These are phyloP conservation scores for Neurospora sp. DNA, from an alignment of 495 filamentous ascomycete species.

Conservation along the genomic window DNA sequence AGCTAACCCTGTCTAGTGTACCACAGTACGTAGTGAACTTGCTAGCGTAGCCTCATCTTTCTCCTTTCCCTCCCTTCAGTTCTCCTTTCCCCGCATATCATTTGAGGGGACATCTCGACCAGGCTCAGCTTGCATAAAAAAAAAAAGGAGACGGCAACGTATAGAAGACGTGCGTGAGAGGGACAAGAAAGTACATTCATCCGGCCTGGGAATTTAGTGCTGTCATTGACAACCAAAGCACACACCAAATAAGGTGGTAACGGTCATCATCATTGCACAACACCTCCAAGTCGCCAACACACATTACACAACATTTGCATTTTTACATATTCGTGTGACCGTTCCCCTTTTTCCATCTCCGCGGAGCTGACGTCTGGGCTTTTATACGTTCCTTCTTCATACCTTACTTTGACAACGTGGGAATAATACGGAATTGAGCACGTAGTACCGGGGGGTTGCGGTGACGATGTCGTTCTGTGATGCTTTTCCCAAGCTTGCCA, in stretches of 20 bases:
- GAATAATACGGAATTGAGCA: neutral
- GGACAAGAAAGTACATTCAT: neutral
- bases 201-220: neutral
- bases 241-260: neutral
- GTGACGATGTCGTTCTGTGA: too few relatives aligned
- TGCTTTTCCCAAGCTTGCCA: too few relatives aligned
- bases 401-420: too few relatives aligned
- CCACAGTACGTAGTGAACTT: neutral
- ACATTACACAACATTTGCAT: neutral
- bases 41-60: neutral
- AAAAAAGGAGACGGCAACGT: neutral
- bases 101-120: neutral
- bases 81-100: neutral
- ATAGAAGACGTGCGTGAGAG: too few relatives aligned
- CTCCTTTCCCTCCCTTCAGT: neutral
- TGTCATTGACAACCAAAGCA: neutral
- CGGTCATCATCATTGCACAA: neutral
- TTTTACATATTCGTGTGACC: neutral
- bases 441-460: too few relatives aligned
- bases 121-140: neutral
- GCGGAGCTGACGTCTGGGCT: neutral
- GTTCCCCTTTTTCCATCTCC: slow-evolving; percentile 2
- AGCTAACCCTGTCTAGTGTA: neutral
- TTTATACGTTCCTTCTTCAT: neutral
- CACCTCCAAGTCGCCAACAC: neutral